Percentiles rank a stretch among this genome's conserved stretches.
Evolutionary conservation across 441 rosid genomes (phyloP).

Genomic region (Francoa sonchifolia): DNA sequence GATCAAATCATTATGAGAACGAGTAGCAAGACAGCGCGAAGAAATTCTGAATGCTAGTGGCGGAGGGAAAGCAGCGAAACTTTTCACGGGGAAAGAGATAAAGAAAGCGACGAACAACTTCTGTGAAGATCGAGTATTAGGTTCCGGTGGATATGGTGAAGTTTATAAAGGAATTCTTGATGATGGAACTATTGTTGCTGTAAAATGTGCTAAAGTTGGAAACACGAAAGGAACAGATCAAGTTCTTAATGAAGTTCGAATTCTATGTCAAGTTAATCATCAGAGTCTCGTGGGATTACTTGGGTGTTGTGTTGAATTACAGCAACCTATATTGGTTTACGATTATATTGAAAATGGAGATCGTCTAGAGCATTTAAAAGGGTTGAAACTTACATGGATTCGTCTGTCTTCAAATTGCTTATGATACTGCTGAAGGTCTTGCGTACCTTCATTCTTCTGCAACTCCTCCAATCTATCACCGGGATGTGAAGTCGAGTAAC

Average conservation of each 20-base stretch:
- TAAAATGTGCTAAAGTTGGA: constrained; percentile 57
- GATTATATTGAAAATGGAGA: constrained; percentile 72
- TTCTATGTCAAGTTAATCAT: constrained; percentile 69
- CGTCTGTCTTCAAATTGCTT: constrained; percentile 44
- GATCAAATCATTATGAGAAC: constrained; percentile 16
- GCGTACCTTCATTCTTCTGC: constrained; percentile 56
- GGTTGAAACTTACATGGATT: constrained; percentile 32
- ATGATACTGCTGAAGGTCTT: constrained; percentile 55
- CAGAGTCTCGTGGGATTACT: constrained; percentile 51
- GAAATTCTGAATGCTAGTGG: constrained; percentile 30
- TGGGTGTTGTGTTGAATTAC: constrained; percentile 62
- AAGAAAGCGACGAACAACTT: constrained; percentile 59
- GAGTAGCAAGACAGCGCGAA: constrained; percentile 33
- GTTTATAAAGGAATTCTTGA: constrained; percentile 49
- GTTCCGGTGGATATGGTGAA: constrained; percentile 70
- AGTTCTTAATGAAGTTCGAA: constrained; percentile 66
- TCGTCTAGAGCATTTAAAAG: constrained; percentile 49
- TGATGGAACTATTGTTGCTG: constrained; percentile 54
- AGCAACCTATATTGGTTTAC: constrained; percentile 48
- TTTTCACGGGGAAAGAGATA: constrained; percentile 43
- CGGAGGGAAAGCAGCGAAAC: constrained; percentile 32
- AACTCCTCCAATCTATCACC: constrained; percentile 46
- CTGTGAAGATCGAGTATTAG: constrained; percentile 43
- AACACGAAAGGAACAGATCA: constrained; percentile 55
- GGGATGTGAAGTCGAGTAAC: constrained; percentile 68